These are phyloP conservation scores for Boletellus deceptivus DNA, from an alignment of 1,284 basidiomycete genomes.

Conservation along the genomic window DNA sequence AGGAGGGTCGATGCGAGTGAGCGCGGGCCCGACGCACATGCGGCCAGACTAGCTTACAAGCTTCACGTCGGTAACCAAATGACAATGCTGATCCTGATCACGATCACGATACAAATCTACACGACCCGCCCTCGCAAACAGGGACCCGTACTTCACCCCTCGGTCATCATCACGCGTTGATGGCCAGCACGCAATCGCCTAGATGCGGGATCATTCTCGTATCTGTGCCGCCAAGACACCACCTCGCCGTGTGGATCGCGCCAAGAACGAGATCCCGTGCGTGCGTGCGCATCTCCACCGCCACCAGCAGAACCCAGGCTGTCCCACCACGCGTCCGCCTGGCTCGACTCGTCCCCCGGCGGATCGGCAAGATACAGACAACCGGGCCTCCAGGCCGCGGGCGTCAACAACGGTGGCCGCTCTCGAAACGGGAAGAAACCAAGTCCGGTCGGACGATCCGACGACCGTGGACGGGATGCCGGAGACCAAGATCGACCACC, in stretches of 20 bases:
- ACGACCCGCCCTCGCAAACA: too few relatives aligned
- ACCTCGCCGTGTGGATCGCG: background rate
- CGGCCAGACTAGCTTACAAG: too few relatives aligned
- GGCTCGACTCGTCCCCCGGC: constrained; percentile 7
- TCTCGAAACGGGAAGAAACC: constrained; percentile 9
- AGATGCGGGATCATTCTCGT: constrained; percentile 22
- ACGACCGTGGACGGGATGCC: background rate
- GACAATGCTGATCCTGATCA: too few relatives aligned
- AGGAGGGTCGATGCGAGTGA: constrained; percentile 41
- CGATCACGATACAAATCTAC: too few relatives aligned
- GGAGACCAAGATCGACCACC: background rate
- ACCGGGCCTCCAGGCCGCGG: constrained; percentile 15
- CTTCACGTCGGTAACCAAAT: too few relatives aligned
- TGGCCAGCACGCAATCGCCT: constrained; percentile 5
- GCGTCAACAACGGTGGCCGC: constrained; percentile 6
- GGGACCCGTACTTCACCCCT: too few relatives aligned
- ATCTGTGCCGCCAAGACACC: constrained; percentile 20
- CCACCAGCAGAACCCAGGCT: background rate
- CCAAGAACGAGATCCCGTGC: background rate
- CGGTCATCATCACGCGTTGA: constrained; percentile 13
- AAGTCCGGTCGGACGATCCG: background rate
- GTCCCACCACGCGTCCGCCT: constrained; percentile 12
- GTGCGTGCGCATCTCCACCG: background rate
- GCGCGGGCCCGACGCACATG: too few relatives aligned
- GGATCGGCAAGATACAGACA: constrained; percentile 13